These are phyloP conservation scores for Lanmaoa rubissima DNA, from an alignment of 768 basidiomycete genomes.

Conservation along the genomic window DNA sequence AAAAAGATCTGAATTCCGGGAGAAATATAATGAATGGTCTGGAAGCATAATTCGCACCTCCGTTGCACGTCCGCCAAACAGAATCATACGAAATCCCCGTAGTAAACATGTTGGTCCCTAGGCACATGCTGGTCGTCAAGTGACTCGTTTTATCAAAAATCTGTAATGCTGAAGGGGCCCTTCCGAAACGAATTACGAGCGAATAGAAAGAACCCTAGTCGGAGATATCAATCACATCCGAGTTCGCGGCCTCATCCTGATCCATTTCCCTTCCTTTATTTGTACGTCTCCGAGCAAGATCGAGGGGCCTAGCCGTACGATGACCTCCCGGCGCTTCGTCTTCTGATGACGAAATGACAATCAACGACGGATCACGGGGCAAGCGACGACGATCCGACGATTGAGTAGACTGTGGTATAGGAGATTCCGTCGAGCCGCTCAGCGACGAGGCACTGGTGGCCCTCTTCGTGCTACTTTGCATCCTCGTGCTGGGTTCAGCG, in stretches of 20 bases:
- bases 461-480: conserved; percentile 7
- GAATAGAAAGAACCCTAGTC: conserved; percentile 10
- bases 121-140: background rate
- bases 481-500: conserved; percentile 17
- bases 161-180: background rate
- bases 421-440: conserved; percentile 11
- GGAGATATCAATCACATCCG: conserved; percentile 60
- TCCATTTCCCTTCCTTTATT: conserved; percentile 25
- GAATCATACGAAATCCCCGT: background rate
- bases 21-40: background rate
- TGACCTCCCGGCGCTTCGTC: conserved; percentile 8
- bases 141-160: background rate
- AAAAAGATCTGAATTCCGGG: background rate
- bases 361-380: conserved; percentile 23
- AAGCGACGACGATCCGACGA: conserved; percentile 8
- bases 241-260: conserved; percentile 32
- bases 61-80: background rate
- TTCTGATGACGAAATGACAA: conserved; percentile 22
- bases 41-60: background rate
- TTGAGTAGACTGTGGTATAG: conserved; percentile 17
- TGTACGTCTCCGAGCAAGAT: conserved; percentile 8
- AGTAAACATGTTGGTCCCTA: background rate
- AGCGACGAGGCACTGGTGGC: conserved; percentile 13
- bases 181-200: background rate
- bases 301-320: background rate